Base-by-base conservation (phyloP, 805 yeast species). In the Ogataea pini region DNA sequence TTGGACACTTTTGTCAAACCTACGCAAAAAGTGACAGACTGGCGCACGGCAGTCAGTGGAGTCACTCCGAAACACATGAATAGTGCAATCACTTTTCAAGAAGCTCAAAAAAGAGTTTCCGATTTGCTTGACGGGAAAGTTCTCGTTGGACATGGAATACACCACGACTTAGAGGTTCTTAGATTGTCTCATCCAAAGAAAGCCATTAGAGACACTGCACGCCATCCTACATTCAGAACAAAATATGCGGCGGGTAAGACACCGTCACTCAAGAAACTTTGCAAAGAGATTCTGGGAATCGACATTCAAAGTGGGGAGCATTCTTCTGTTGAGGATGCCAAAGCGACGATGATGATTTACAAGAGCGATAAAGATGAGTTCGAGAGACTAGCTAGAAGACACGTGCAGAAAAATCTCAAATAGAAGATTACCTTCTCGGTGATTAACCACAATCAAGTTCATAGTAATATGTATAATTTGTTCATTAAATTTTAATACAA, bases 31-130 rank as follows among this genome's bases (percentile, higher is more conserved):
- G 96, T 91, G 2, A 83, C 91, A 0, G 95, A 91, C 60, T 91
- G 94, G 91, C 76, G 97, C 65, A 91, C 97, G 0, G 83, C 90
- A 86, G 95, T 89, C 17, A 83, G 92, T 65, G 98, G 98, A 20
- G 79, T 91, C 2, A 72, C 83, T 2, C 89, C 96, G 0, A 65
- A 68, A 2, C 79, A 85, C 60, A 82, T 91, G 86, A 69, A 70
- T 24, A 65, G 72, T 36, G 97, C 97, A 0, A 74, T 85, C 0
- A 52, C 80, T 1, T 86, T 86, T 58, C 73, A 77, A 54, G 79
- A 79, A 19, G 95, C 92, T 0, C 95, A 86, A 62, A 55, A 68
- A 19, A 70, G 67, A 42, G 83, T 81, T 0, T 64, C 80, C 0
- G 73, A 78, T 1, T 50, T 89, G 6, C 58, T 89, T 2, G 59